Conservation (phyloP, 345 rosid genomes). For the Ceriops decandra region DNA sequence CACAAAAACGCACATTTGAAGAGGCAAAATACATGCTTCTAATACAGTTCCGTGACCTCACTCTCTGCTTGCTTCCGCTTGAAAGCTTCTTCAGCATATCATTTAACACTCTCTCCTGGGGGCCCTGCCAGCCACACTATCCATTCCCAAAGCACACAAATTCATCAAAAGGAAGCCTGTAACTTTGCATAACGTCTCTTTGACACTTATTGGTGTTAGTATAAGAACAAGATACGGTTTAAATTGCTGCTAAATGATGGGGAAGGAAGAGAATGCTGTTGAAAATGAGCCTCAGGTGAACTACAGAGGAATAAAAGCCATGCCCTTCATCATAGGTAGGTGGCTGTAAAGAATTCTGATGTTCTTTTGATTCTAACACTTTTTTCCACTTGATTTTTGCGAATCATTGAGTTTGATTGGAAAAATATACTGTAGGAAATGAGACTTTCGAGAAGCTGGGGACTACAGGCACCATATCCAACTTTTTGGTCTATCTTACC, state of each 20-base stretch:
- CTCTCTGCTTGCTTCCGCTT: too few species aligned
- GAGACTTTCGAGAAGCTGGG: slow-evolving; percentile 28
- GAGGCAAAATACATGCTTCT: too few species aligned
- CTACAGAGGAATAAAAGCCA: slow-evolving; percentile 19
- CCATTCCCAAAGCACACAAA: too few species aligned
- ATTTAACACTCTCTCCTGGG: too few species aligned
- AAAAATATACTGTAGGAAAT: slow-evolving; percentile 15
- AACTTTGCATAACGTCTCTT: too few species aligned
- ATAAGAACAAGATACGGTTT: too few species aligned
- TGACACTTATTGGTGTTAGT: too few species aligned
- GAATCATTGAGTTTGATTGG: not conserved
- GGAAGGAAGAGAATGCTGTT: not conserved
- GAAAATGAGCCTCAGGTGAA: slow-evolving; percentile 7
- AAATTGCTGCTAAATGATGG: not conserved
- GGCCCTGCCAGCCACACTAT: too few species aligned
- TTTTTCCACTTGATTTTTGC: not conserved
- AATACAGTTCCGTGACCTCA: too few species aligned
- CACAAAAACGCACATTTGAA: too few species aligned
- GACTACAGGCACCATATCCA: slow-evolving; percentile 15
- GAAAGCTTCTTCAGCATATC: too few species aligned
- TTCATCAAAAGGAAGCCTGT: too few species aligned
- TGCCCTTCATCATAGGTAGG: slow-evolving; percentile 19
- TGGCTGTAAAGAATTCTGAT: not conserved
- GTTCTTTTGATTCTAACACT: not conserved
- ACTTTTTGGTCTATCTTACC: slow-evolving; percentile 22